These are phyloP conservation scores for Akebia trifoliata DNA, from an alignment of 164 flowering plant genomes.

Conservation along the genomic window DNA sequence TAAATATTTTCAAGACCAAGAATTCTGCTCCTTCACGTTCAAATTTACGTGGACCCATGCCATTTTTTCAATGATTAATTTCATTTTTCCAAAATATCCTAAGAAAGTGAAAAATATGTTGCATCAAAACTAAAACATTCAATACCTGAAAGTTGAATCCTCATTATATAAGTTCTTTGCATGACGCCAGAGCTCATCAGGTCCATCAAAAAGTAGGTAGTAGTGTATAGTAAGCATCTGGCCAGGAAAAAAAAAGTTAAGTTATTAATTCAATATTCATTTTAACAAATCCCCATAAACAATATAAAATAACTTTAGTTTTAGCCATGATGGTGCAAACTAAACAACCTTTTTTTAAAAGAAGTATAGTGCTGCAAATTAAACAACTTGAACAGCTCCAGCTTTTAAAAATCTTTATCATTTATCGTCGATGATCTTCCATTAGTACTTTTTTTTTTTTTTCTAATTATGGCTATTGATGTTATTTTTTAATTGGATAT, in stretches of 20 bases:
- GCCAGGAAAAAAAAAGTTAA: constrained; percentile 11
- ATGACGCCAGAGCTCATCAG: constrained; percentile 89
- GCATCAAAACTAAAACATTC: not conserved
- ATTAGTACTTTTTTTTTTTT: no score
- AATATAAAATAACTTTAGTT: no score
- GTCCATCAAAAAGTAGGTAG: constrained; percentile 87
- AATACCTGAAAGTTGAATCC: constrained; percentile 72
- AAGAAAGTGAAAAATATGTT: not conserved
- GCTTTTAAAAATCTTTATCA: not conserved
- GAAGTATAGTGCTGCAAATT: no score
- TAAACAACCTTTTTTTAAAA: no score
- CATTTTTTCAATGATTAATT: not conserved
- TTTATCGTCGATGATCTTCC: no score
- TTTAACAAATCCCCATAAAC: not conserved
- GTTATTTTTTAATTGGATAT: no score
- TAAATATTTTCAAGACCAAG: not conserved
- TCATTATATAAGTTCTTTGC: constrained; percentile 58
- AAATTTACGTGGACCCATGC: not conserved
- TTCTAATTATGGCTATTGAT: no score
- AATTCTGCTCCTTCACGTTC: not conserved
- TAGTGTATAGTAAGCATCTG: constrained; percentile 99
- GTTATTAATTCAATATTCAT: not conserved
- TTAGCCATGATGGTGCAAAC: no score
- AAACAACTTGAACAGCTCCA: not conserved
- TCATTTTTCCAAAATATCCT: not conserved